phyloP scores from a whole-genome alignment of 1,284 basidiomycete species.

The Pseudozyma flocculosa region DNA sequence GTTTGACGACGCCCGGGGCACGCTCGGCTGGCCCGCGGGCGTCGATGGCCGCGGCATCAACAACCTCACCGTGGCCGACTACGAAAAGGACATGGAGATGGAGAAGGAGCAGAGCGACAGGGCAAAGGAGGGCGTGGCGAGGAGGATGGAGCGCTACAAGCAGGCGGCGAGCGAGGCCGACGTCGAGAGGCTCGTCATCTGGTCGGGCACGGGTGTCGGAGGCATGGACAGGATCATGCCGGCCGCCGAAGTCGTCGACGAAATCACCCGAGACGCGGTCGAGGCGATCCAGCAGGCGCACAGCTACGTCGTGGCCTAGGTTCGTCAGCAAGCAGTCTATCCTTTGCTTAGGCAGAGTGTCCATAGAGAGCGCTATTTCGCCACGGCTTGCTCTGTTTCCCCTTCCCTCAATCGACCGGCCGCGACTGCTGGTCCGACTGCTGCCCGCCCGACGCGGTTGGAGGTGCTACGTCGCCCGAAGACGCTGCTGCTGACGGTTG shows the following conservation, averaged over 20 bases:
- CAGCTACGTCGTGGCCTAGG: constrained; percentile 5
- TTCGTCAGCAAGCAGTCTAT: no score
- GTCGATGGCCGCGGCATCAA: constrained; percentile 50
- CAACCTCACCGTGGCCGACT: constrained; percentile 48
- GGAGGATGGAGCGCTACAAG: constrained; percentile 42
- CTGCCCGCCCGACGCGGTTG: no score
- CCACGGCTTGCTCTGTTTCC: no score
- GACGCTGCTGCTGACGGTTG: no score
- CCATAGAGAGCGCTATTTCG: background rate
- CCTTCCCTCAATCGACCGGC: no score
- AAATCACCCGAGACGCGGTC: constrained; percentile 27
- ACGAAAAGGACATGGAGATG: constrained; percentile 23
- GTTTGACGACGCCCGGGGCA: constrained; percentile 53
- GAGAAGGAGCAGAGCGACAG: constrained; percentile 1
- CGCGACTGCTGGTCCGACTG: no score
- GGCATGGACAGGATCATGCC: constrained; percentile 34
- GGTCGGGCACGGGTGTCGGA: constrained; percentile 54
- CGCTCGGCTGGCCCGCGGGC: constrained; percentile 50
- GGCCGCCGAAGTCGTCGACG: constrained; percentile 33
- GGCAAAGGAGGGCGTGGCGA: constrained; percentile 15
- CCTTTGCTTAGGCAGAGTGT: no score
- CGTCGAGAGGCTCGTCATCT: constrained; percentile 43
- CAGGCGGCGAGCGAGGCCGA: constrained; percentile 41
- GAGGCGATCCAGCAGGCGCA: constrained; percentile 15
- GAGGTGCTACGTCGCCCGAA: no score